Conservation (phyloP, 148 eudicot species). For the Cornus kousa region DNA sequence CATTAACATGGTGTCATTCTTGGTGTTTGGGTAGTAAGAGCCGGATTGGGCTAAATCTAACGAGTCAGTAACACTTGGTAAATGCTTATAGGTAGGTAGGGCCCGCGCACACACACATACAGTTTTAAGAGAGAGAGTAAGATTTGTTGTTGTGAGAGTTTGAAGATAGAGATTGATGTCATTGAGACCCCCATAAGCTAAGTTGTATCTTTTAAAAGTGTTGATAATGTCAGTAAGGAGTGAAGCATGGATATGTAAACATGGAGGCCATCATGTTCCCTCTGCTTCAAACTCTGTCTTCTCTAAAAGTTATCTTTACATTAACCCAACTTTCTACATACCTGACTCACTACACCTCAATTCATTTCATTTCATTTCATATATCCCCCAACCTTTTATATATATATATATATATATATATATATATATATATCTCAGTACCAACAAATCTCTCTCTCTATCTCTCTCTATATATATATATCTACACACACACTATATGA, state of each 20-base stretch:
- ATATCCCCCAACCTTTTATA: not conserved
- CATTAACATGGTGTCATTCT: conserved; percentile 36
- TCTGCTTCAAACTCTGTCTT: conserved; percentile 30
- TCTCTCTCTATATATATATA: too few species aligned
- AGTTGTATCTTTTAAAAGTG: conserved; percentile 8
- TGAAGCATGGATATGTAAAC: conserved; percentile 26
- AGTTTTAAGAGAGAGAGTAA: not conserved
- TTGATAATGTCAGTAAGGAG: conserved; percentile 15
- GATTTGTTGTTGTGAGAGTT: conserved; percentile 6
- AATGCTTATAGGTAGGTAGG: not conserved
- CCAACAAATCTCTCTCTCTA: not conserved
- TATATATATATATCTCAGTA: too few species aligned
- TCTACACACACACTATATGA: too few species aligned
- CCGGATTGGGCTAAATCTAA: not conserved
- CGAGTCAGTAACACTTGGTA: not conserved
- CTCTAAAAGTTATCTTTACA: not conserved
- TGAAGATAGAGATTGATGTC: conserved; percentile 13
- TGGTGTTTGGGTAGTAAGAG: conserved; percentile 6
- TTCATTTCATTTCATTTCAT: not conserved
- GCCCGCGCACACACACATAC: not conserved
- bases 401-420: too few species aligned
- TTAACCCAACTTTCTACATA: not conserved
- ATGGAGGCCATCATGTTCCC: conserved; percentile 47
- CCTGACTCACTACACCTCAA: not conserved
- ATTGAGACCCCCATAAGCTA: conserved; percentile 7